Evolutionary conservation across 495 filamentous ascomycete species (phyloP).

Genomic region (Immersiella caudata): DNA sequence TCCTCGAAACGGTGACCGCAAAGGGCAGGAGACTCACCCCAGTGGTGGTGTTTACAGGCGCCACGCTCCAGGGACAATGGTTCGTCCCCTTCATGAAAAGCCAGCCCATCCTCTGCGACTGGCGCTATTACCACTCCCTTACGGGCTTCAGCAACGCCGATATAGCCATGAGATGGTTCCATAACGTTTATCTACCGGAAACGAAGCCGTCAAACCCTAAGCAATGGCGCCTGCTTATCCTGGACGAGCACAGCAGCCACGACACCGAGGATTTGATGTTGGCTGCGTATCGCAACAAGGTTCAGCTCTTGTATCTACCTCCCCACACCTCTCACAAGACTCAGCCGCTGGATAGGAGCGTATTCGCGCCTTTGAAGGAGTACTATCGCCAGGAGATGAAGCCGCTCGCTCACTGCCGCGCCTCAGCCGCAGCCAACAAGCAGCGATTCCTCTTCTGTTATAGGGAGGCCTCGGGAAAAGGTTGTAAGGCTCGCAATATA

Average conservation of each 20-base stretch:
- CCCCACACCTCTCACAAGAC: conserved; percentile 19
- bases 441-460: neutral
- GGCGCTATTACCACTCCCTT: conserved; percentile 8
- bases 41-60: conserved; percentile 15
- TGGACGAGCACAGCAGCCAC: conserved; percentile 18
- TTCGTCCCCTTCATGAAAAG: neutral
- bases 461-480: neutral
- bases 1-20: conserved; percentile 13
- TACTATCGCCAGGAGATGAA: conserved; percentile 11
- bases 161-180: conserved; percentile 11
- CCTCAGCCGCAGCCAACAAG: conserved; percentile 9
- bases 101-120: neutral
- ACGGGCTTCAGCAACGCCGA: conserved; percentile 13
- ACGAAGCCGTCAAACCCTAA: conserved; percentile 8
- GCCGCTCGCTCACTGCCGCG: neutral
- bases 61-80: conserved; percentile 12
- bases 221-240: conserved; percentile 17
- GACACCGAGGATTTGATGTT: neutral
- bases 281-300: neutral
- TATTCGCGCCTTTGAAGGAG: neutral
- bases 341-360: conserved; percentile 11
- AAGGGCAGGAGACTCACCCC: conserved; percentile 13
- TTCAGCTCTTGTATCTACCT: conserved; percentile 20
- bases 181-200: conserved; percentile 18
- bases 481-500: neutral